Conservation (phyloP, 2,329 filamentous ascomycete species). For the Tympanopsis confertula region DNA sequence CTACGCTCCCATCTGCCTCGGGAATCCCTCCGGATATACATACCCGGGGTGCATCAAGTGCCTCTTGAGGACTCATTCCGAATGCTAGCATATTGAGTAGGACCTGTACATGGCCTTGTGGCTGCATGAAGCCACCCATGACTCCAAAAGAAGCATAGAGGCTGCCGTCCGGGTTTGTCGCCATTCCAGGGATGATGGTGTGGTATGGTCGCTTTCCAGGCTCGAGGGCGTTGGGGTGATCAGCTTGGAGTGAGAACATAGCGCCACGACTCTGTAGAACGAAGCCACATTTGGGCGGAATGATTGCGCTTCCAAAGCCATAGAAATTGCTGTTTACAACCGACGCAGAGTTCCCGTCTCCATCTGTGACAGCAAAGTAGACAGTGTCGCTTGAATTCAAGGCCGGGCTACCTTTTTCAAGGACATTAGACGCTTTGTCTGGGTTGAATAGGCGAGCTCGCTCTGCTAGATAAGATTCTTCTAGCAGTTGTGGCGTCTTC, state of each 20-base stretch:
- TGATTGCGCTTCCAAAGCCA: conserved; percentile 77
- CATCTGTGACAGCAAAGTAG: conserved; percentile 79
- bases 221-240: conserved; percentile 70
- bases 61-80: conserved; percentile 1
- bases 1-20: background rate
- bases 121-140: conserved; percentile 2
- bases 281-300: conserved; percentile 79
- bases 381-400: conserved; percentile 83
- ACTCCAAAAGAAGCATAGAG: conserved; percentile 1
- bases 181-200: conserved; percentile 2
- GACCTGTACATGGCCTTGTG: conserved; percentile 2
- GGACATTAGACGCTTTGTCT: conserved; percentile 37
- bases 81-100: background rate
- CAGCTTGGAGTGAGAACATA: conserved; percentile 63
- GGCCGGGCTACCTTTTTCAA: conserved; percentile 58
- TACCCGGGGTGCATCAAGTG: conserved; percentile 1
- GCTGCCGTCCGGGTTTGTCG: background rate
- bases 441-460: conserved; percentile 49
- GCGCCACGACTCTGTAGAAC: conserved; percentile 86
- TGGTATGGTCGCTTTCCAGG: conserved; percentile 75
- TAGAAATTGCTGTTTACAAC: conserved; percentile 96
- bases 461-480: conserved; percentile 61
- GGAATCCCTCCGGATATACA: background rate
- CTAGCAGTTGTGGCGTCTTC: conserved; percentile 64
- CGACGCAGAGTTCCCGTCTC: conserved; percentile 75